Conservation (phyloP, 1,284 basidiomycete species). For the Wolfiporia cocos region DNA sequence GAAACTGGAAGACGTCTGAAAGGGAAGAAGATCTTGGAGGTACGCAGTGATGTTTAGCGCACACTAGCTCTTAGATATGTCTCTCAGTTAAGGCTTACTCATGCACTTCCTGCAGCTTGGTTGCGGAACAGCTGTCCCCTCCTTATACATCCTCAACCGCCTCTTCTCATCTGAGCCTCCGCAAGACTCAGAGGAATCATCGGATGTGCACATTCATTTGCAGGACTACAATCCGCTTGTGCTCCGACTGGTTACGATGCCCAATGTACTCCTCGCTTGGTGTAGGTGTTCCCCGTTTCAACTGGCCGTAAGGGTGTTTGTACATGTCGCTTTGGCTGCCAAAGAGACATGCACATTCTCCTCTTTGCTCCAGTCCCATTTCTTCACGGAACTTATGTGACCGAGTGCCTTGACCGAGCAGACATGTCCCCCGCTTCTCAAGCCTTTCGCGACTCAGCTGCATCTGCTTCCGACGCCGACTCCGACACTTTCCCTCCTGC, state of each 20-base stretch:
- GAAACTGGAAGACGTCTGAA: slow-evolving; percentile 14
- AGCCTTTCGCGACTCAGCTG: slow-evolving; percentile 27
- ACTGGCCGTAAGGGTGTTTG: no score
- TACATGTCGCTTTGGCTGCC: no score
- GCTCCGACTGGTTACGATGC: slow-evolving; percentile 78
- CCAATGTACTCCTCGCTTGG: slow-evolving; percentile 86
- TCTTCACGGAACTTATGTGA: background rate
- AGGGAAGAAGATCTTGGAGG: slow-evolving; percentile 61
- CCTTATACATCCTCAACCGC: slow-evolving; percentile 63
- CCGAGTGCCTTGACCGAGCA: slow-evolving; percentile 13
- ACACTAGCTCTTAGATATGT: background rate
- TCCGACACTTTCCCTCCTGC: slow-evolving; percentile 18
- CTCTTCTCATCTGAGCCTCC: slow-evolving; percentile 41
- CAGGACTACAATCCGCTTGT: slow-evolving; percentile 94
- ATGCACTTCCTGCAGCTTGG: slow-evolving; percentile 56
- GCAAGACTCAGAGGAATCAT: slow-evolving; percentile 6
- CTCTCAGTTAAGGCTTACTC: background rate
- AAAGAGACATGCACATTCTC: no score
- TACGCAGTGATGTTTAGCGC: slow-evolving; percentile 21
- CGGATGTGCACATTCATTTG: slow-evolving; percentile 63
- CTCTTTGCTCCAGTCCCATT: background rate
- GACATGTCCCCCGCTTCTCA: slow-evolving; percentile 47
- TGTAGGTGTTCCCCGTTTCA: slow-evolving; percentile 44
- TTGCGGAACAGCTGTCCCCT: slow-evolving; percentile 89
- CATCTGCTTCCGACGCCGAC: slow-evolving; percentile 20